Base-by-base conservation (phyloP, 345 rosid species). In the Syzygium grande region DNA sequence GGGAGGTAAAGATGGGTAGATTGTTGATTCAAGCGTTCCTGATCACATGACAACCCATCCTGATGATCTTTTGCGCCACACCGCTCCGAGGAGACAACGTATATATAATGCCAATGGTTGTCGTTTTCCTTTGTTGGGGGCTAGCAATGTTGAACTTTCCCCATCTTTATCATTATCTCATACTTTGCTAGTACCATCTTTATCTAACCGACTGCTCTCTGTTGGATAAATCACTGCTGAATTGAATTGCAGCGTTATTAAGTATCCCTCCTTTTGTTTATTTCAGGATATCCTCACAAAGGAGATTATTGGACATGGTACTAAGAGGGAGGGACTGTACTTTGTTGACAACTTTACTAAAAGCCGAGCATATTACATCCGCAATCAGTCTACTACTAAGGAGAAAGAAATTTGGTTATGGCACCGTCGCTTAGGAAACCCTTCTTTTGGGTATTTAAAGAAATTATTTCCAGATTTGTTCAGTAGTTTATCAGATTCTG, bases 21-120 rank as follows among this genome's bases (percentile, higher is more conserved):
- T 89, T 7, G 52, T 89, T 51, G 84, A 87, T 29, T 89, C 29
- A 1, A 34, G 85, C 15, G 80, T 52, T 14, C 53, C 58, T 0
- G 79, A 89, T 55, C 86, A 87, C 34, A 87, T 87, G 87, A 89
- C 85, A 5, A 84, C 43, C 84, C 84, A 86, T 52, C 43, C 49
- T 8, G 2, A 17, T 7, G 86, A 65, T 30, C 27, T 87, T 30
- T 17, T 53, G 2, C 5, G 54, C 8, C 34, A 25, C 77, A 43
- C 85, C n/a, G 9, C 43, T 58, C 54, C 56, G 4, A 4, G 83
- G 16, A 41, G 85, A 29, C 87, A 61, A 11, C 10, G 25, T 29
- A 87, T 87, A n/a, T 52, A 65, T 9, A 89, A 87, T 87, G 84
- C 85, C 6, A 87, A 87, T 89, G 85, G 87, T 4, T 54, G 51